A percentile compares a stretch with the other conserved stretches of the same genome.
phyloP scores from a whole-genome alignment of 2,329 filamentous ascomycete genomes.

The Capronia americana region DNA sequence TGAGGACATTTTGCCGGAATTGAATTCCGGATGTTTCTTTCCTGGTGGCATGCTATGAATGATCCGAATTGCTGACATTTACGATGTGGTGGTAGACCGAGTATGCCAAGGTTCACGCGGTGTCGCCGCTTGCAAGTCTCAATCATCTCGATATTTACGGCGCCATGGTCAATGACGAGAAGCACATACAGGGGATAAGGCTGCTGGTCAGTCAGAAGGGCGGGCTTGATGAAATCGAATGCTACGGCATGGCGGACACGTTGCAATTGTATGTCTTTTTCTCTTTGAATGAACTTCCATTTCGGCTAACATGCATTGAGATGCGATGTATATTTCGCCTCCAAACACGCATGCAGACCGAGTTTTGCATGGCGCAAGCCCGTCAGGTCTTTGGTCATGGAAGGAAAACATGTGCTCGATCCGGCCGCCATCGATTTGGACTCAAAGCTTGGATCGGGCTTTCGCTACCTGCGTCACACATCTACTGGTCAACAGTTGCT shows the following conservation, averaged over 20 bases:
- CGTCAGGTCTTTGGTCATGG: constrained; percentile 22
- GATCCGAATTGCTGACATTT: not conserved
- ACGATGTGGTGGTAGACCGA: not conserved
- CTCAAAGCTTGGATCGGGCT: constrained; percentile 30
- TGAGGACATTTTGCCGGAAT: not conserved
- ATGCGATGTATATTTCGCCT: constrained; percentile 34
- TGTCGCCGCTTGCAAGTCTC: constrained; percentile 25
- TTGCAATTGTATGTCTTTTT: constrained; percentile 28
- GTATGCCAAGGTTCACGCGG: constrained; percentile 26
- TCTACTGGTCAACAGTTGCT: constrained; percentile 19
- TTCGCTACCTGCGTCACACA: constrained; percentile 29
- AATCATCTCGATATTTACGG: constrained; percentile 34
- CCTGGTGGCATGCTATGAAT: not conserved
- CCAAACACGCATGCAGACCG: constrained; percentile 25
- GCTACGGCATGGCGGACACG: constrained; percentile 35
- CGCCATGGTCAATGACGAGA: constrained; percentile 31
- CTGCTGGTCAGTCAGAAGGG: constrained; percentile 30
- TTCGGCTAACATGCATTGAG: constrained; percentile 13
- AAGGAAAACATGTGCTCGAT: constrained; percentile 31
- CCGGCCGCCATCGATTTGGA: constrained; percentile 28
- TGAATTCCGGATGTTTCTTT: not conserved
- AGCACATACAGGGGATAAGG: constrained; percentile 29
- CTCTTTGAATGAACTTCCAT: not conserved
- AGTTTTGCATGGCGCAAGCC: constrained; percentile 21
- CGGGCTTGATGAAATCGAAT: constrained; percentile 25